Evolutionary conservation across 2,329 filamentous ascomycete species (phyloP).

Genomic region (Fusarium sp.): DNA sequence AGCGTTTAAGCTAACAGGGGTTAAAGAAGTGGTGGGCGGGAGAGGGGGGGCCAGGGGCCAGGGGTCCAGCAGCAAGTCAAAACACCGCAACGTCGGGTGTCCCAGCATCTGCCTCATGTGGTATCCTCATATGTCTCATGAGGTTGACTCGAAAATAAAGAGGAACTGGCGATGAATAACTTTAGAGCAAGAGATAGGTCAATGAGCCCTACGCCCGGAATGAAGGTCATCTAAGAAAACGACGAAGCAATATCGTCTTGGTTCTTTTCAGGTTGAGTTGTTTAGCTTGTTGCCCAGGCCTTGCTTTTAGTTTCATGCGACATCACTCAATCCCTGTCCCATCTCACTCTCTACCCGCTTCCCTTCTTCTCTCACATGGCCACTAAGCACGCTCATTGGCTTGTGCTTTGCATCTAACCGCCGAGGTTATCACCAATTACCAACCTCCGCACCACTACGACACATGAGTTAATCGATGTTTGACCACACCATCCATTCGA

Average conservation of each 20-base stretch:
- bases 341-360: slow-evolving; percentile 29
- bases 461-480: slow-evolving; percentile 32
- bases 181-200: background rate
- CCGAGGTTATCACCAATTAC: slow-evolving; percentile 52
- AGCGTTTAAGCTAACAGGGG: slow-evolving; percentile 24
- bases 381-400: slow-evolving; percentile 52
- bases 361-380: slow-evolving; percentile 24
- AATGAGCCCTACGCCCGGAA: background rate
- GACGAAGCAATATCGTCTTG: slow-evolving; percentile 5
- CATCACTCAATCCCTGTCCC: slow-evolving; percentile 22
- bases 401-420: slow-evolving; percentile 53
- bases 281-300: slow-evolving; percentile 18
- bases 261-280: slow-evolving; percentile 21
- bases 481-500: slow-evolving; percentile 10
- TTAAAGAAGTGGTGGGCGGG: slow-evolving; percentile 25
- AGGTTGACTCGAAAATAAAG: background rate
- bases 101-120: slow-evolving; percentile 39
- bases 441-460: slow-evolving; percentile 36
- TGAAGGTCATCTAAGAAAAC: slow-evolving; percentile 17
- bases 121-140: slow-evolving; percentile 29
- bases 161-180: background rate
- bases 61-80: slow-evolving; percentile 23
- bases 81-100: slow-evolving; percentile 37
- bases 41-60: slow-evolving; percentile 26
- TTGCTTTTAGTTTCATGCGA: slow-evolving; percentile 26